These are phyloP conservation scores for Rosellinia necatrix DNA, from an alignment of 2,329 filamentous ascomycete species.

Conservation along the genomic window DNA sequence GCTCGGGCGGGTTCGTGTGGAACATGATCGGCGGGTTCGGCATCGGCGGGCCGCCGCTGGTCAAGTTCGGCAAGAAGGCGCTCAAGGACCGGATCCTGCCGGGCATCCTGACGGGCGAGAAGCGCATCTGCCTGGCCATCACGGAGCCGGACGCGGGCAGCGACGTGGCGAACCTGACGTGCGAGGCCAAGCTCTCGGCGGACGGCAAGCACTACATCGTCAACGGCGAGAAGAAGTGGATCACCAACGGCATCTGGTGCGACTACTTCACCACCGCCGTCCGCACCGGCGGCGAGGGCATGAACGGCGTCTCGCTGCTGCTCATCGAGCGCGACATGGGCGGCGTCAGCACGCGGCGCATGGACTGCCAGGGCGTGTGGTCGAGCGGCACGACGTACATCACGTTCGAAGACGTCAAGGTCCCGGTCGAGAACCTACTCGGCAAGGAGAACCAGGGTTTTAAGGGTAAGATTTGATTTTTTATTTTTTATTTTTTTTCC, in stretches of 20 bases:
- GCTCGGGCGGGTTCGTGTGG: constrained; percentile 94
- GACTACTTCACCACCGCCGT: constrained; percentile 99
- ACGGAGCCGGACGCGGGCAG: constrained; percentile 95
- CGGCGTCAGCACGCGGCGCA: constrained; percentile 88
- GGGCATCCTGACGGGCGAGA: constrained; percentile 86
- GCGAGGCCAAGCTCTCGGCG: constrained; percentile 90
- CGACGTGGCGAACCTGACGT: constrained; percentile 93
- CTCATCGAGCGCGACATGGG: constrained; percentile 86
- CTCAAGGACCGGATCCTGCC: constrained; percentile 88
- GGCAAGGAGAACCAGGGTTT: constrained; percentile 99
- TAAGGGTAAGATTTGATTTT: constrained; percentile 67
- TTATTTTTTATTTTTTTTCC: too few species aligned
- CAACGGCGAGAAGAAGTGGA: constrained; percentile 99
- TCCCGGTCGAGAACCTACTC: constrained; percentile 97
- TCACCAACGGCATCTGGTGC: constrained; percentile 94
- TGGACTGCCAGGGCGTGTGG: constrained; percentile 99
- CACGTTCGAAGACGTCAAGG: constrained; percentile 98
- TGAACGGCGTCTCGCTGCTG: constrained; percentile 89
- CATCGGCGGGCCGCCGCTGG: constrained; percentile 87
- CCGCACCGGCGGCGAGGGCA: constrained; percentile 83
- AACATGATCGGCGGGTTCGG: constrained; percentile 96
- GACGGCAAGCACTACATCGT: constrained; percentile 99
- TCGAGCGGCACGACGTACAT: constrained; percentile 94
- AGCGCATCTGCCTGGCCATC: constrained; percentile 96
- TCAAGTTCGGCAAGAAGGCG: constrained; percentile 87